Evolutionary conservation across 345 rosid species (phyloP).

Genomic region (Dipteronia sinensis): DNA sequence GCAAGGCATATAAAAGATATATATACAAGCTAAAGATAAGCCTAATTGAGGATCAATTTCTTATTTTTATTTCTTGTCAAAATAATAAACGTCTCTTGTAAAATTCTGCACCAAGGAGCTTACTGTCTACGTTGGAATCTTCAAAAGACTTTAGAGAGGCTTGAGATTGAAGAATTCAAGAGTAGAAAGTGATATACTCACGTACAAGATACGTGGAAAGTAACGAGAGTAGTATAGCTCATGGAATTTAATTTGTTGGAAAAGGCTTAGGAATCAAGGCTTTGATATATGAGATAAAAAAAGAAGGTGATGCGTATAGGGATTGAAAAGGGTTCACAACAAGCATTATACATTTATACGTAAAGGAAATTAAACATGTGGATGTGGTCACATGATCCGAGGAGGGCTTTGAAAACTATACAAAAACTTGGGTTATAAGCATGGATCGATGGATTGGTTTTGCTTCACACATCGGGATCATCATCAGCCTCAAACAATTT

Average conservation of each 20-base stretch:
- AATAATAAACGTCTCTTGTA: not conserved
- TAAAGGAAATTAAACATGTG: conserved; percentile 27
- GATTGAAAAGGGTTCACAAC: conserved; percentile 22
- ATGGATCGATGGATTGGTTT: conserved; percentile 22
- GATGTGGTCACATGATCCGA: conserved; percentile 37
- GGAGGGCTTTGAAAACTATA: conserved; percentile 10
- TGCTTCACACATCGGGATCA: conserved; percentile 36
- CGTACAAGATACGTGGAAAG: conserved; percentile 1
- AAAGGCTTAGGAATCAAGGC: conserved; percentile 15
- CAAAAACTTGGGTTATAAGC: conserved; percentile 29
- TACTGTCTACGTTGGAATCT: conserved; percentile 21
- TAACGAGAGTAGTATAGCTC: not conserved
- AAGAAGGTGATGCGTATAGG: conserved; percentile 2
- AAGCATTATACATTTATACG: conserved; percentile 36
- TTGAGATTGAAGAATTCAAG: conserved; percentile 22
- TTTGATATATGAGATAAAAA: not conserved
- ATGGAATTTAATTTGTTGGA: conserved; percentile 13
- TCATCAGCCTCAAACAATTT: conserved; percentile 22
- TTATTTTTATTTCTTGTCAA: conserved; percentile 6
- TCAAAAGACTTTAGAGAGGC: conserved; percentile 19
- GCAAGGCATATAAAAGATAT: not conserved
- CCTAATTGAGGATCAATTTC: not conserved
- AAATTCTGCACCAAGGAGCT: conserved; percentile 20
- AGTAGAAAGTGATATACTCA: conserved; percentile 13
- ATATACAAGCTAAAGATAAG: not conserved